These are phyloP conservation scores for Ottelia alismoides DNA, from an alignment of 106 monocot species.

Conservation along the genomic window DNA sequence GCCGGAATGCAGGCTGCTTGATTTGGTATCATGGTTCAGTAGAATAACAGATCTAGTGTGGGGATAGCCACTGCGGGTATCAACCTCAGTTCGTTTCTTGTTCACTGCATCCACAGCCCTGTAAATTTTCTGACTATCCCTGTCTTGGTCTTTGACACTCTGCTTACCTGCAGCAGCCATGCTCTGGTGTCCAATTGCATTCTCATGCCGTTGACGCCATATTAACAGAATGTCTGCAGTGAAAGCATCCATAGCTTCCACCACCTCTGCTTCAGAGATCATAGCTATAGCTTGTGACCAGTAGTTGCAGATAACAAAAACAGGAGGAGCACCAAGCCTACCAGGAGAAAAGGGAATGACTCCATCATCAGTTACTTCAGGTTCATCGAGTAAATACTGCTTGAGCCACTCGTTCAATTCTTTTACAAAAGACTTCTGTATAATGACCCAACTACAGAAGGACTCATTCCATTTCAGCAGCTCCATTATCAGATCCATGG, in stretches of 20 bases:
- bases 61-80: slow-evolving; percentile 7
- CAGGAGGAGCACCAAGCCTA: slow-evolving; percentile 68
- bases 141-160: slow-evolving; percentile 27
- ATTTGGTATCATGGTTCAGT: slow-evolving; percentile 5
- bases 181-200: slow-evolving; percentile 29
- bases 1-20: slow-evolving; percentile 20
- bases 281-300: slow-evolving; percentile 71
- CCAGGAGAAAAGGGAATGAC: slow-evolving; percentile 72
- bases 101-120: slow-evolving; percentile 35
- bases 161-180: slow-evolving; percentile 16
- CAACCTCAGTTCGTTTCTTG: slow-evolving; percentile 27
- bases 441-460: slow-evolving; percentile 61
- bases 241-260: slow-evolving; percentile 46
- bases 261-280: slow-evolving; percentile 28
- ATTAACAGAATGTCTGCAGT: slow-evolving; percentile 24
- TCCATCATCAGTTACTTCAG: slow-evolving; percentile 52
- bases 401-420: slow-evolving; percentile 68
- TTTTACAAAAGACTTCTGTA: slow-evolving; percentile 57
- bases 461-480: slow-evolving; percentile 47
- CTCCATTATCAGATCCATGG: slow-evolving; percentile 46
- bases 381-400: slow-evolving; percentile 37
- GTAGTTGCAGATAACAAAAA: slow-evolving; percentile 73
- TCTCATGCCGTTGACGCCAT: no score
- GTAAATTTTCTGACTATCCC: slow-evolving; percentile 21
- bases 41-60: neutral